A percentile compares a stretch with the other conserved stretches of the same genome.
Conservation (phyloP, 1,139 yeast genomes). For the Nakaseomyces sp. region DNA sequence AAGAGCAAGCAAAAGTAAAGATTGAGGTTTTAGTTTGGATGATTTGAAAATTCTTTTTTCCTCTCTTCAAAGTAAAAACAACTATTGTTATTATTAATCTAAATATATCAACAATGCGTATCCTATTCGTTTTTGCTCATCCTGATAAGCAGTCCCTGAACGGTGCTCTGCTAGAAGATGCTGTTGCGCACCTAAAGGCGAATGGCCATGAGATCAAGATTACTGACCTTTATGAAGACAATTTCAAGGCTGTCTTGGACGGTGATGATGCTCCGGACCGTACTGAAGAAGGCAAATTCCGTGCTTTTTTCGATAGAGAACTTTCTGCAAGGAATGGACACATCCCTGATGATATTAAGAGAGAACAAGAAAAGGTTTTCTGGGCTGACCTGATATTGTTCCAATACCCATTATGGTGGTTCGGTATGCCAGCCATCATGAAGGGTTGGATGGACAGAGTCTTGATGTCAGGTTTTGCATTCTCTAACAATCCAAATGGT, state of each 20-base stretch:
- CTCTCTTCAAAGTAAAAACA: too few relatives aligned
- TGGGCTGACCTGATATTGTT: conserved; percentile 30
- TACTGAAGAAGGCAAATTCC: conserved; percentile 11
- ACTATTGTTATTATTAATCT: not conserved
- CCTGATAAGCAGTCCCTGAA: conserved; percentile 21
- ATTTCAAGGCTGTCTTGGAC: conserved; percentile 19
- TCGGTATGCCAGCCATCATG: conserved; percentile 23
- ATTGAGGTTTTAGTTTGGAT: too few relatives aligned
- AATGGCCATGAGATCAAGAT: conserved; percentile 22
- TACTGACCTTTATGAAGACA: conserved; percentile 19
- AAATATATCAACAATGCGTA: conserved; percentile 13
- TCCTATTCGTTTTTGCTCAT: conserved; percentile 22
- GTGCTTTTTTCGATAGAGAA: conserved; percentile 13
- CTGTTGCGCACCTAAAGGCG: conserved; percentile 13
- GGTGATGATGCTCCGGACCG: conserved; percentile 17
- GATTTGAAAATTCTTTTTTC: too few relatives aligned
- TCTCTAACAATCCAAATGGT: conserved; percentile 17
- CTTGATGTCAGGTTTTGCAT: conserved; percentile 19
- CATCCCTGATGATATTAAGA: conserved; percentile 17
- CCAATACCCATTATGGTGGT: conserved; percentile 28
- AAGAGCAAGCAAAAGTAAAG: too few relatives aligned
- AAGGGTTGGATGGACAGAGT: conserved; percentile 28
- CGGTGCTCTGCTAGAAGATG: conserved; percentile 14
- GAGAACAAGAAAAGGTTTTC: conserved; percentile 15
- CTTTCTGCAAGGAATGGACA: conserved; percentile 11